phyloP scores from a whole-genome alignment of 2,329 filamentous ascomycete species.

The Aureobasidium mangrovei region DNA sequence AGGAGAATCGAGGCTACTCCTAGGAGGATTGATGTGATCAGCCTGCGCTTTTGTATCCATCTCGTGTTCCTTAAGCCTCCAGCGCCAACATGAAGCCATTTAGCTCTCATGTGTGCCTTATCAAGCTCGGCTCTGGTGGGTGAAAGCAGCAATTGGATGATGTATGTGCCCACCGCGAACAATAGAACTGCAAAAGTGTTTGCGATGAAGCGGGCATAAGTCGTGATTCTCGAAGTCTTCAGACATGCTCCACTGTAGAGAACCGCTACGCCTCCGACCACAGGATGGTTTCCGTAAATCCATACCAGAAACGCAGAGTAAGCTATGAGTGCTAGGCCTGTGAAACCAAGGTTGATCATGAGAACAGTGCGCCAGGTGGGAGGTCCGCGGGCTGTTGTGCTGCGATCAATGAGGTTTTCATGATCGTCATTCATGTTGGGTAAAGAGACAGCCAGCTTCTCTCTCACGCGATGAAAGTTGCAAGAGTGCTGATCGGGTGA shows the following conservation, averaged over 20 bases:
- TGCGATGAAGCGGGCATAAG: neutral
- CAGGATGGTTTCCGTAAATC: neutral
- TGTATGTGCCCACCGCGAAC: neutral
- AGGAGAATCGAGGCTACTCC: neutral
- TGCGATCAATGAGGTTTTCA: neutral
- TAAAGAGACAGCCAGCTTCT: neutral
- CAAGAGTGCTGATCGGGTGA: neutral
- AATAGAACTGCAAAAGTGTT: neutral
- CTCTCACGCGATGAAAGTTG: neutral
- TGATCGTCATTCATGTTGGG: neutral
- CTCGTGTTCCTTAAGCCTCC: neutral
- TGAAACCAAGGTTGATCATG: neutral
- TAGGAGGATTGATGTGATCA: neutral
- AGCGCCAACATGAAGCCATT: constrained; percentile 3
- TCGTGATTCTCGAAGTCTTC: neutral
- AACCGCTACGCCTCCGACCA: neutral
- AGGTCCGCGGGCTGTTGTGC: neutral
- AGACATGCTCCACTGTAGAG: neutral
- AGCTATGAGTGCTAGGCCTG: neutral
- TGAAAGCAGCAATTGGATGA: neutral
- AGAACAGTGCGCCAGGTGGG: constrained; percentile 1
- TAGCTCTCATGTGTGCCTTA: neutral
- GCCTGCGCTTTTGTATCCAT: neutral
- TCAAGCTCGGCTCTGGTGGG: constrained; percentile 2
- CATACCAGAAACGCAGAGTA: neutral